These are phyloP conservation scores for Dactylellina haptotyla DNA, from an alignment of 2,329 filamentous ascomycete genomes.

Conservation along the genomic window DNA sequence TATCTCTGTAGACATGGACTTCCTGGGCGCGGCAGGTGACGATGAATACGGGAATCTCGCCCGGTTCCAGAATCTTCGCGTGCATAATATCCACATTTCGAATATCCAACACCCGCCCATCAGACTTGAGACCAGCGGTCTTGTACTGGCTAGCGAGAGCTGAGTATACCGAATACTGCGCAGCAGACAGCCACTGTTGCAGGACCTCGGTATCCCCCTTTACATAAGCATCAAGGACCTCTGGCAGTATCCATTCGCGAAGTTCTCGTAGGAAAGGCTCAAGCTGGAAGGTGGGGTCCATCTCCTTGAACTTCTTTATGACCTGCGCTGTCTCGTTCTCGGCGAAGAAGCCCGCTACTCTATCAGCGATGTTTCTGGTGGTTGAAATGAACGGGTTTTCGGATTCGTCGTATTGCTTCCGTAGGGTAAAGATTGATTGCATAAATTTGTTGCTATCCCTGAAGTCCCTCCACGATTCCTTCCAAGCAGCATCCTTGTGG, in stretches of 20 bases:
- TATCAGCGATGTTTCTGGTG: constrained; percentile 91
- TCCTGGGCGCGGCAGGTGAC: constrained; percentile 96
- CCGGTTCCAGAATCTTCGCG: constrained; percentile 82
- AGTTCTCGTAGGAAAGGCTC: constrained; percentile 95
- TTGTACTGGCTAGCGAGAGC: constrained; percentile 98
- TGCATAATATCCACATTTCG: constrained; percentile 88
- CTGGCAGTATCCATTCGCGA: constrained; percentile 95
- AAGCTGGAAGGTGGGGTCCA: constrained; percentile 93
- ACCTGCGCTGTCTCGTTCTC: constrained; percentile 98
- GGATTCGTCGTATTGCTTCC: constrained; percentile 90
- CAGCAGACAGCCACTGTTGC: constrained; percentile 94
- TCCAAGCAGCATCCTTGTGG: constrained; percentile 97
- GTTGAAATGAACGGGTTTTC: constrained; percentile 95
- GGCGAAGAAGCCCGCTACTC: constrained; percentile 93
- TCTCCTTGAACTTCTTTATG: constrained; percentile 96
- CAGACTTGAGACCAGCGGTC: constrained; percentile 88
- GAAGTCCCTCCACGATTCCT: constrained; percentile 98
- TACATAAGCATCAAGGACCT: constrained; percentile 97
- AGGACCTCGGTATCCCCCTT: constrained; percentile 92
- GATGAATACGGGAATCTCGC: constrained; percentile 94
- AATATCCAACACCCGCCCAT: constrained; percentile 94
- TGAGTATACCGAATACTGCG: constrained; percentile 95
- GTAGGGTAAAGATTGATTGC: constrained; percentile 86
- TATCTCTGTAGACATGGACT: constrained; percentile 94
- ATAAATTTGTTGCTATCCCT: constrained; percentile 87